Percentiles rank a stretch among this genome's conserved stretches.
phyloP scores from a whole-genome alignment of 2,329 filamentous ascomycete genomes.

The Diaporthe nobilis region DNA sequence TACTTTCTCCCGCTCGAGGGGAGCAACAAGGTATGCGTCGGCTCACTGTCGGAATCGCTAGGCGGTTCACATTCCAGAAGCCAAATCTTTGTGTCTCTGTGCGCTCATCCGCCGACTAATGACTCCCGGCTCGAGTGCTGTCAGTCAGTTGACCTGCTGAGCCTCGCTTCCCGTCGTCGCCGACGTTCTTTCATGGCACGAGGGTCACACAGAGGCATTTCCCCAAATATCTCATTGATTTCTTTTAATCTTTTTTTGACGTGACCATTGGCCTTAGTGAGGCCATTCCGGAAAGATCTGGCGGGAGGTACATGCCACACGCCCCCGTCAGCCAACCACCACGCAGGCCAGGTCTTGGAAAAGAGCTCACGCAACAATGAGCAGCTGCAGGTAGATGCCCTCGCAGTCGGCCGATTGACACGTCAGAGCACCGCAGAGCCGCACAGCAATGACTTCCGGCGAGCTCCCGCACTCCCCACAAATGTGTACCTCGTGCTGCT shows the following conservation, averaged over 20 bases:
- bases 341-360: background rate
- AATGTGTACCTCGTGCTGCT: constrained; percentile 34
- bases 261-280: constrained; percentile 17
- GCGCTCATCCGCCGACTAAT: background rate
- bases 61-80: background rate
- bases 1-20: background rate
- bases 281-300: constrained; percentile 33
- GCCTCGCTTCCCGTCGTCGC: background rate
- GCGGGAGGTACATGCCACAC: constrained; percentile 33
- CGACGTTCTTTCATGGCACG: background rate
- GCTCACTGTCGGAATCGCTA: constrained; percentile 3
- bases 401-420: constrained; percentile 41
- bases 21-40: background rate
- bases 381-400: constrained; percentile 38
- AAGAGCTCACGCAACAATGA: constrained; percentile 24
- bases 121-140: background rate
- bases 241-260: background rate
- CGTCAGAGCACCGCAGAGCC: constrained; percentile 42
- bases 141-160: background rate
- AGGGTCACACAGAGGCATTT: background rate
- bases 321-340: constrained; percentile 7
- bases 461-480: constrained; percentile 28
- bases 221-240: background rate
- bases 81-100: background rate
- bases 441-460: constrained; percentile 33